Conservation (phyloP, 2,329 filamentous ascomycete genomes). For the Zasmidium citrigriseum region DNA sequence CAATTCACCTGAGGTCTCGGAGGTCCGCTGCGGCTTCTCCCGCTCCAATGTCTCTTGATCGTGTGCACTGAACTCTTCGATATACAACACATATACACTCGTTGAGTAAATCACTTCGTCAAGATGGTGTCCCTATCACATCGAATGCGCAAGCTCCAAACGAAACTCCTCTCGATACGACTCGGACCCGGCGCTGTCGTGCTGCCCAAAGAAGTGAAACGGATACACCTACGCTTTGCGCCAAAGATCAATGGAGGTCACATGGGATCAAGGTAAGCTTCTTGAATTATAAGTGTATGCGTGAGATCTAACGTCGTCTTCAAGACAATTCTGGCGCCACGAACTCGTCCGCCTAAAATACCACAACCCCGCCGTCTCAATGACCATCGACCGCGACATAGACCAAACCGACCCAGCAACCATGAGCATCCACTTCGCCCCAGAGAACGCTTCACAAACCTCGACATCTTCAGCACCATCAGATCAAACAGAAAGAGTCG, state of each 20-base stretch:
- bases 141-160: slow-evolving; percentile 73
- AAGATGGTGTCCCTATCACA: slow-evolving; percentile 61
- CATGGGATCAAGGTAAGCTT: slow-evolving; percentile 67
- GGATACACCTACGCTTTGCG: slow-evolving; percentile 75
- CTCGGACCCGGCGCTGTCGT: slow-evolving; percentile 81
- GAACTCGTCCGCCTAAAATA: slow-evolving; percentile 87
- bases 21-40: not conserved
- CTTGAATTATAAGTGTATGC: not conserved
- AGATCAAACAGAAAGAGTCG: slow-evolving; percentile 35
- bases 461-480: slow-evolving; percentile 25
- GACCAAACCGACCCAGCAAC: slow-evolving; percentile 59
- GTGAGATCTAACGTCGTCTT: slow-evolving; percentile 2
- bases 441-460: slow-evolving; percentile 31
- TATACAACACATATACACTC: not conserved
- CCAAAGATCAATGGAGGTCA: slow-evolving; percentile 64
- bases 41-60: not conserved
- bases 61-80: slow-evolving; percentile 3
- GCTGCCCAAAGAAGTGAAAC: slow-evolving; percentile 73
- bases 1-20: not conserved
- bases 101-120: not conserved
- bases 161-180: slow-evolving; percentile 72
- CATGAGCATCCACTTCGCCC: slow-evolving; percentile 65
- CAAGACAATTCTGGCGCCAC: slow-evolving; percentile 86
- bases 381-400: slow-evolving; percentile 73
- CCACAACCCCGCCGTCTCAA: slow-evolving; percentile 83